Percentiles rank a stretch among this genome's conserved stretches.
Conservation (phyloP, 805 yeast genomes). For the Suhomyces tanzawaensis region DNA sequence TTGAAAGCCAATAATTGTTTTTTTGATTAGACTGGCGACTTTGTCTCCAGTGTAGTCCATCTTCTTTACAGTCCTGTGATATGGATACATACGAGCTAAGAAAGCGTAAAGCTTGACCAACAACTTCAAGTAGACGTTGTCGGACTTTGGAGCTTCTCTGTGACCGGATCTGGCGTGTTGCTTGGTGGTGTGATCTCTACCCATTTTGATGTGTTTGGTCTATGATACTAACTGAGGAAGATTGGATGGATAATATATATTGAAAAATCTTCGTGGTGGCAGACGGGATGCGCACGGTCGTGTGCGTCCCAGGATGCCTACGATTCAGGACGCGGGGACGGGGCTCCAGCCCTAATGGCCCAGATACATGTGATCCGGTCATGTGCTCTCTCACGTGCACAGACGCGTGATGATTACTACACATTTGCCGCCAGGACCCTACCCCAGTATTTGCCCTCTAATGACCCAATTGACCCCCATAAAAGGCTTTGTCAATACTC, state of each 20-base stretch:
- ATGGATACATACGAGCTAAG: conserved; percentile 90
- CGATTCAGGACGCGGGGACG: background rate
- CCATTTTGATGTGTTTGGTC: conserved; percentile 55
- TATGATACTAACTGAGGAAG: conserved; percentile 3
- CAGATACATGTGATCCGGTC: background rate
- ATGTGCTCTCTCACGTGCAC: background rate
- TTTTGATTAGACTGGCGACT: background rate
- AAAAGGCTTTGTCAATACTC: conserved; percentile 42
- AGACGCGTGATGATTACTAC: background rate
- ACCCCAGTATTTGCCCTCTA: background rate
- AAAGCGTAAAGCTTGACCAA: conserved; percentile 97
- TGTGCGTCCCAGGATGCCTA: background rate
- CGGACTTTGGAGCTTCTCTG: conserved; percentile 99
- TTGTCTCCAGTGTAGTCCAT: conserved; percentile 5
- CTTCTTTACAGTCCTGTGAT: conserved; percentile 6
- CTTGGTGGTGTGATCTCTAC: conserved; percentile 95
- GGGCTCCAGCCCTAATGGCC: background rate
- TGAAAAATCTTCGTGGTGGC: conserved; percentile 2
- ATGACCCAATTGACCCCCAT: conserved; percentile 44
- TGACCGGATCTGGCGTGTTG: conserved; percentile 95
- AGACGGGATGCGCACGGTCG: background rate
- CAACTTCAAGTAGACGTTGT: conserved; percentile 97
- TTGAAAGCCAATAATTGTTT: background rate
- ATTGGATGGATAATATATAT: conserved; percentile 1
- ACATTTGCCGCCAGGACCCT: background rate